Conservation (phyloP, 495 filamentous ascomycete species). For the Paragyromitra xinjiangensis region DNA sequence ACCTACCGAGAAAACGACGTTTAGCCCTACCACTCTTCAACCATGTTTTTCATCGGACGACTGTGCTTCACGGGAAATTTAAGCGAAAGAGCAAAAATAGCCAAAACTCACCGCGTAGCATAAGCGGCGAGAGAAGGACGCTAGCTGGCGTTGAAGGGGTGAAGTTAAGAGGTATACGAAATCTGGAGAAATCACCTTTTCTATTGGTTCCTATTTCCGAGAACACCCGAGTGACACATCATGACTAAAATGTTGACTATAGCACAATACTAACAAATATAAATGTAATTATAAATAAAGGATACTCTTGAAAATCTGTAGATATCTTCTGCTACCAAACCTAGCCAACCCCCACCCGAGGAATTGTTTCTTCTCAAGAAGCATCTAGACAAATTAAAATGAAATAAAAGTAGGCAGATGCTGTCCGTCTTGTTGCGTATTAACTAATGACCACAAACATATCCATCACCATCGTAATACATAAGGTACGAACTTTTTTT, state of each 20-base stretch:
- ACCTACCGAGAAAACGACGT: too few species aligned
- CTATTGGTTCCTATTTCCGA: too few species aligned
- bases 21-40: neutral
- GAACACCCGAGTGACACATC: neutral
- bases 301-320: neutral
- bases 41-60: neutral
- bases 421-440: neutral
- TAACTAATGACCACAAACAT: neutral
- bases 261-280: neutral
- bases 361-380: neutral
- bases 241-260: neutral
- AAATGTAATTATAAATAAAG: neutral
- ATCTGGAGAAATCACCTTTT: too few species aligned
- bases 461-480: conserved; percentile 5
- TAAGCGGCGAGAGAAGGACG: neutral
- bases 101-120: neutral
- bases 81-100: too few species aligned
- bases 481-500: conserved; percentile 11
- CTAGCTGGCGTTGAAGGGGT: too few species aligned
- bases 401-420: neutral
- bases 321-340: neutral
- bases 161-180: too few species aligned
- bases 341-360: neutral
- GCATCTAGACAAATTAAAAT: neutral
- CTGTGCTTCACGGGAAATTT: neutral